These are phyloP conservation scores for Crithidia brevicula DNA, from an alignment of 208 protist species.

Conservation along the genomic window DNA sequence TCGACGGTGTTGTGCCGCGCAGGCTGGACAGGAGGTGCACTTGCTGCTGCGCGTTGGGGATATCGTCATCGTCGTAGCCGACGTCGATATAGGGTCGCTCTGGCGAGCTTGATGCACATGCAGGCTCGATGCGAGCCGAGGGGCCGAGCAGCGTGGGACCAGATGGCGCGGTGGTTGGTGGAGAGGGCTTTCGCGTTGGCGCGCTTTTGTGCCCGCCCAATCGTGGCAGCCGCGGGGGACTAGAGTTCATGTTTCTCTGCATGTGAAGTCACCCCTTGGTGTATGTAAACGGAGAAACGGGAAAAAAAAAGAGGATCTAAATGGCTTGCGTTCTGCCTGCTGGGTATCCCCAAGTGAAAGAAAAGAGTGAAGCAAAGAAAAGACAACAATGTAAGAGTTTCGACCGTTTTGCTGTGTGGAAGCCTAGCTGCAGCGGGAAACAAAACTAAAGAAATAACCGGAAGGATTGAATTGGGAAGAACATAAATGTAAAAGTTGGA, in stretches of 20 bases:
- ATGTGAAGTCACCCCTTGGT: not conserved
- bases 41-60: slow-evolving; percentile 18
- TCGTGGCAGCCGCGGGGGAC: slow-evolving; percentile 18
- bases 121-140: slow-evolving; percentile 9
- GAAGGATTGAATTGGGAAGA: no score
- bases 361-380: no score
- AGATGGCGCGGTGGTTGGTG: not conserved
- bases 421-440: no score
- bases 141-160: not conserved
- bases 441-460: no score
- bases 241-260: slow-evolving; percentile 21
- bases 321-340: no score
- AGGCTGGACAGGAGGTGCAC: slow-evolving; percentile 11
- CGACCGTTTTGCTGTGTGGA: no score
- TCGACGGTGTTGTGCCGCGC: slow-evolving; percentile 7
- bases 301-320: not conserved
- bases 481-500: no score
- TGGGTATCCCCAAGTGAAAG: no score
- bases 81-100: slow-evolving; percentile 30
- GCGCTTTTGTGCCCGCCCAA: slow-evolving; percentile 20
- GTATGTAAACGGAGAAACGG: not conserved
- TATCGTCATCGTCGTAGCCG: slow-evolving; percentile 23
- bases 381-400: no score
- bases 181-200: not conserved
- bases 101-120: slow-evolving; percentile 7